Conservation (phyloP, 2,329 filamentous ascomycete species). For the Hymenoscyphus linearis region DNA sequence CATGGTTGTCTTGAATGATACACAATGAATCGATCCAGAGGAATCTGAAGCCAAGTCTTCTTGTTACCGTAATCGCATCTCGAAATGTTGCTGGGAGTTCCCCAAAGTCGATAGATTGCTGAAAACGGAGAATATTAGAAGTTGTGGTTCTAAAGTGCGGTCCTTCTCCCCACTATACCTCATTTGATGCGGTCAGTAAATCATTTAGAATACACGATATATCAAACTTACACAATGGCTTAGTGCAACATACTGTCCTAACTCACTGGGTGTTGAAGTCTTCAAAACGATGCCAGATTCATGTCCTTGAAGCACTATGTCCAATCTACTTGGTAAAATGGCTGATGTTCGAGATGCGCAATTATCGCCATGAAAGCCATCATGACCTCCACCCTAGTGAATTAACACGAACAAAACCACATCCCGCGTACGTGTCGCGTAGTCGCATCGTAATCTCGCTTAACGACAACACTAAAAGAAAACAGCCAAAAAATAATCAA, state of each 20-base stretch:
- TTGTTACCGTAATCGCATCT: background rate
- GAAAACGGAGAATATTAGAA: background rate
- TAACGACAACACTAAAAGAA: no score
- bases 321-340: background rate
- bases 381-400: no score
- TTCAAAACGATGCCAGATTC: background rate
- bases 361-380: background rate
- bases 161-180: background rate
- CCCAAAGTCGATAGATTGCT: background rate
- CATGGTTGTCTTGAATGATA: background rate
- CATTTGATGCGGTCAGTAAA: background rate
- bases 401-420: no score
- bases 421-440: no score
- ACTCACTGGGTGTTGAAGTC: background rate
- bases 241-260: background rate
- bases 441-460: no score
- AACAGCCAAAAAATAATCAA: no score
- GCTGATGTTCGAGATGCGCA: background rate
- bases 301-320: background rate
- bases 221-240: background rate
- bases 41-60: background rate
- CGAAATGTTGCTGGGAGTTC: background rate
- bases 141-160: background rate
- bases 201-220: background rate
- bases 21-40: background rate